Conservation (phyloP, 768 basidiomycete species). For the Lactarius sp. region DNA sequence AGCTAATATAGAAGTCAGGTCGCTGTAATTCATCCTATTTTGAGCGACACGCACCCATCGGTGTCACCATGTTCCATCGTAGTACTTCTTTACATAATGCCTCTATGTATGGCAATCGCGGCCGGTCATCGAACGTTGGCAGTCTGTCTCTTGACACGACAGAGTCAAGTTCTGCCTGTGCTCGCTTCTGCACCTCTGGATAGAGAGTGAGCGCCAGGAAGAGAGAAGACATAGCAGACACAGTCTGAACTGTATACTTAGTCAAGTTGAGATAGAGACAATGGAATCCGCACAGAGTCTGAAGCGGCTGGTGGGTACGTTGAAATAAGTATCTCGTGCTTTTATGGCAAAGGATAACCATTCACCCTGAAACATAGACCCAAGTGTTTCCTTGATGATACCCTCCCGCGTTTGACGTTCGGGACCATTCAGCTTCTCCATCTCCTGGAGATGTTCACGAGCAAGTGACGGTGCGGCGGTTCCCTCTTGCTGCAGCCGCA, state of each 20-base stretch:
- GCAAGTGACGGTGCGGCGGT: conserved; percentile 5
- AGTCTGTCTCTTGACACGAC: conserved; percentile 11
- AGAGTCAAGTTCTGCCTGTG: conserved; percentile 19
- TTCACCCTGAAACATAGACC: conserved; percentile 6
- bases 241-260: neutral
- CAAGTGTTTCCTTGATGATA: neutral
- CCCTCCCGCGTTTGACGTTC: neutral
- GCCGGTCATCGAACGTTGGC: conserved; percentile 23
- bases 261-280: neutral
- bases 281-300: neutral
- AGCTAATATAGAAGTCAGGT: neutral
- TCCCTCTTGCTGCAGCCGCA: neutral
- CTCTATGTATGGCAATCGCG: conserved; percentile 15
- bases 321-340: neutral
- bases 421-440: neutral
- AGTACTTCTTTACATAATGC: conserved; percentile 13
- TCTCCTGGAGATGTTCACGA: conserved; percentile 1
- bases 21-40: neutral
- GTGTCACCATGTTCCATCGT: conserved; percentile 10
- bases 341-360: too few relatives aligned
- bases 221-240: neutral
- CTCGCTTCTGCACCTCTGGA: conserved; percentile 14
- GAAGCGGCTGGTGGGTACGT: neutral
- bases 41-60: neutral
- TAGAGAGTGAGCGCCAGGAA: conserved; percentile 3